phyloP scores from a whole-genome alignment of 306 rosid species.

The Quercus robur region DNA sequence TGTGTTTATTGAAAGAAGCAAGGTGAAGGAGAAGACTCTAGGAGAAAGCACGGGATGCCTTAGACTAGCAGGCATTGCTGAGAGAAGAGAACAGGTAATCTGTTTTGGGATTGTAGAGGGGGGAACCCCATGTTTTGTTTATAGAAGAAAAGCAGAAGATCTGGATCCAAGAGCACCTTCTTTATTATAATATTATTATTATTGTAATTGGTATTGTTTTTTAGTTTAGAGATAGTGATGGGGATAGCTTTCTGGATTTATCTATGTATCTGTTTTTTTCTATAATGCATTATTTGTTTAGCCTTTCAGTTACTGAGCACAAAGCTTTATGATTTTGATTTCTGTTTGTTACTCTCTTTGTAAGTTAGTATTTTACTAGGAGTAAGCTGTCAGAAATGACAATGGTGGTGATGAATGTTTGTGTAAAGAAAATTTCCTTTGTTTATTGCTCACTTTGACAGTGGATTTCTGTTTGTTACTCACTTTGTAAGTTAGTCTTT shows the following conservation, averaged over 20 bases:
- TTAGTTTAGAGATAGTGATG: constrained; percentile 40
- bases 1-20: constrained; percentile 40
- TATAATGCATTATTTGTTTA: constrained; percentile 22
- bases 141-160: constrained; percentile 62
- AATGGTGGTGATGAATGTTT: constrained; percentile 29
- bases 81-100: constrained; percentile 49
- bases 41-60: constrained; percentile 51
- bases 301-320: constrained; percentile 26
- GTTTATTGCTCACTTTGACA: constrained; percentile 32
- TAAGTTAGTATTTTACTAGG: constrained; percentile 22
- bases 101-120: constrained; percentile 91
- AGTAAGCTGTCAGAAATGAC: constrained; percentile 28
- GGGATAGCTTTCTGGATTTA: constrained; percentile 27
- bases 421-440: constrained; percentile 24
- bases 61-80: constrained; percentile 78
- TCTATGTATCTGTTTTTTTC: constrained; percentile 5
- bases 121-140: constrained; percentile 94
- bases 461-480: constrained; percentile 29
- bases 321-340: constrained; percentile 32
- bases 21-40: constrained; percentile 41
- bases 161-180: constrained; percentile 38
- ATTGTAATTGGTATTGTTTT: constrained; percentile 39
- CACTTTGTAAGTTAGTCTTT: constrained; percentile 24
- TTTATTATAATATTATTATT: constrained; percentile 37
- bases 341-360: constrained; percentile 30